Percentiles rank a stretch among this genome's conserved stretches.
Evolutionary conservation across 768 basidiomycete genomes (phyloP).

Genomic region (Grammothele lineata): DNA sequence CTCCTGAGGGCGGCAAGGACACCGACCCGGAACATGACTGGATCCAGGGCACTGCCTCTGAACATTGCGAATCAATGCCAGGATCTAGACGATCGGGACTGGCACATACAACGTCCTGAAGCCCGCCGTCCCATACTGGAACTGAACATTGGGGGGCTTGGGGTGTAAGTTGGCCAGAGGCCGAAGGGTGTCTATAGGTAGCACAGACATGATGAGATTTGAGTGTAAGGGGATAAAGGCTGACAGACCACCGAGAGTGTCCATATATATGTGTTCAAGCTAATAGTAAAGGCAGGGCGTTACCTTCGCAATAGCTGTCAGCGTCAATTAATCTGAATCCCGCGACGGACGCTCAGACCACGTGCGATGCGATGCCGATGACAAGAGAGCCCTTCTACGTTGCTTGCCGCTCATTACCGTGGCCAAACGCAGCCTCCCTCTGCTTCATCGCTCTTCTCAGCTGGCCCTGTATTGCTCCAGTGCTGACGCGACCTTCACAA

Average conservation of each 20-base stretch:
- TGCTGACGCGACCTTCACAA: background rate
- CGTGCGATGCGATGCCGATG: constrained; percentile 11
- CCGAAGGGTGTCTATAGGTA: constrained; percentile 39
- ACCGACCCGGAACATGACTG: constrained; percentile 92
- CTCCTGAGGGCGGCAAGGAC: constrained; percentile 87
- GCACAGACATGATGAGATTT: constrained; percentile 20
- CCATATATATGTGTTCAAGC: constrained; percentile 2
- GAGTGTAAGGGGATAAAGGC: background rate
- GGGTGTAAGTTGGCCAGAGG: constrained; percentile 57
- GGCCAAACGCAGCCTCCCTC: constrained; percentile 7
- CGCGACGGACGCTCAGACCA: constrained; percentile 13
- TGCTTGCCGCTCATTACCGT: background rate
- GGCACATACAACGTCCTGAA: constrained; percentile 81
- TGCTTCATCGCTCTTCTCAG: background rate
- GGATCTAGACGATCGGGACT: constrained; percentile 1
- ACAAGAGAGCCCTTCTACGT: background rate
- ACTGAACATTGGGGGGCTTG: constrained; percentile 65
- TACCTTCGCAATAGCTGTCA: background rate
- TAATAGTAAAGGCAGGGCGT: constrained; percentile 8
- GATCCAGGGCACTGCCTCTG: constrained; percentile 72
- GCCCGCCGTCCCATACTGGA: constrained; percentile 91
- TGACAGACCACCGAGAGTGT: background rate
- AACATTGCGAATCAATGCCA: constrained; percentile 6
- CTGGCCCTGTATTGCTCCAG: background rate
- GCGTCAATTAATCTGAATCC: constrained; percentile 3